Evolutionary conservation across 495 filamentous ascomycete species (phyloP).

Genomic region (Aspergillus affinis): DNA sequence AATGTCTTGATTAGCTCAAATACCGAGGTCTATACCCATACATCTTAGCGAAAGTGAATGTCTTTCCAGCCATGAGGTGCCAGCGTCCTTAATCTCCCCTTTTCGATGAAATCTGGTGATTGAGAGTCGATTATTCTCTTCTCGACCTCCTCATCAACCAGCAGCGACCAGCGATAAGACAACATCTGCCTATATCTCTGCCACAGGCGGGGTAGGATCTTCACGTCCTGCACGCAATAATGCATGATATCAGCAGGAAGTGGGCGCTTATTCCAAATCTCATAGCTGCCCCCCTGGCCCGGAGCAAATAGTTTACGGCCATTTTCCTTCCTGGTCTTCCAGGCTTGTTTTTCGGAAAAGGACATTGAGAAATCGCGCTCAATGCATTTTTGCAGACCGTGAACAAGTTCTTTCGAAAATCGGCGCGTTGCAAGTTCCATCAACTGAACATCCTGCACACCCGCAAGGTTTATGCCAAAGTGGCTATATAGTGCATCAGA

Average conservation of each 20-base stretch:
- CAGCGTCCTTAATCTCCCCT: neutral
- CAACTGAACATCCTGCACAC: slow-evolving; percentile 55
- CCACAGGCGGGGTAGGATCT: slow-evolving; percentile 38
- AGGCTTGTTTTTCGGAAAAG: slow-evolving; percentile 17
- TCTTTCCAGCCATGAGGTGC: no score
- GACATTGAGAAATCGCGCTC: slow-evolving; percentile 20
- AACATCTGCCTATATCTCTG: neutral
- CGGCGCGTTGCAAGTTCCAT: slow-evolving; percentile 50
- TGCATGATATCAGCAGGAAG: slow-evolving; percentile 37
- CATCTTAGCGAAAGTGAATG: no score
- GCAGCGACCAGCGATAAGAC: neutral
- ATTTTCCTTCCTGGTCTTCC: slow-evolving; percentile 43
- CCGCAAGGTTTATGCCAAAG: slow-evolving; percentile 36
- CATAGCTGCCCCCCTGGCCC: slow-evolving; percentile 42
- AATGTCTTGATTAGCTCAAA: no score
- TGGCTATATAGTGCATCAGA: slow-evolving; percentile 54
- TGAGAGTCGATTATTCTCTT: neutral
- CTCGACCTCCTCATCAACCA: neutral
- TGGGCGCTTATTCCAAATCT: slow-evolving; percentile 52
- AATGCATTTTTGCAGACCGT: slow-evolving; percentile 47
- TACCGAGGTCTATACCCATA: no score
- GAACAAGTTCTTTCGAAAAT: slow-evolving; percentile 26
- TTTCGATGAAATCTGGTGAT: neutral
- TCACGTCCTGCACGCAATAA: slow-evolving; percentile 52
- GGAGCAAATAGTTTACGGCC: slow-evolving; percentile 39